Conservation (phyloP, 257 asterid genomes). For the Cinchona pubescens region DNA sequence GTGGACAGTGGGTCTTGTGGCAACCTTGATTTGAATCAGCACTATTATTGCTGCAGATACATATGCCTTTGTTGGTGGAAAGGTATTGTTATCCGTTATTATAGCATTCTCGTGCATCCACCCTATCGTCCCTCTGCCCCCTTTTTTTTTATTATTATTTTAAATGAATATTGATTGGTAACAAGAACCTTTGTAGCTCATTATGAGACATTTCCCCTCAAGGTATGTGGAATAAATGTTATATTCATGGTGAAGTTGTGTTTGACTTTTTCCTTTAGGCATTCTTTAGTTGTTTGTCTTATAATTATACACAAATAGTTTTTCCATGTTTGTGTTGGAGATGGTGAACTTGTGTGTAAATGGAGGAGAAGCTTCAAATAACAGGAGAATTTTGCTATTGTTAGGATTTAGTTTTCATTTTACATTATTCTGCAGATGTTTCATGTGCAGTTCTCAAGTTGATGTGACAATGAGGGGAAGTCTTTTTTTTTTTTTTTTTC, state of each 20-base stretch:
- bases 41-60: slow-evolving; percentile 98
- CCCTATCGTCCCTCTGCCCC: background rate
- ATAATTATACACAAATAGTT: background rate
- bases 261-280: background rate
- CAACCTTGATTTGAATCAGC: slow-evolving; percentile 81
- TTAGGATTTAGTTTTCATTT: too few relatives aligned
- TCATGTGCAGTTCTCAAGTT: background rate
- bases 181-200: background rate
- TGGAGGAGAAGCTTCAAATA: background rate
- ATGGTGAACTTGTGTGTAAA: background rate
- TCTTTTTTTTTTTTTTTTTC: background rate
- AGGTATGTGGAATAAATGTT: too few relatives aligned
- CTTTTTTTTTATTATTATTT: background rate
- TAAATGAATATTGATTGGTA: background rate
- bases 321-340: background rate
- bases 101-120: background rate
- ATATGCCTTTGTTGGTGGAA: slow-evolving; percentile 90
- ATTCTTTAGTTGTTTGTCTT: background rate
- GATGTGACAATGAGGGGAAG: slow-evolving; percentile 7
- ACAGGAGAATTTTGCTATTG: too few relatives aligned
- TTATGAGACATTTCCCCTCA: too few relatives aligned
- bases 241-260: too few relatives aligned
- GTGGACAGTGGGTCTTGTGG: slow-evolving; percentile 98
- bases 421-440: too few relatives aligned
- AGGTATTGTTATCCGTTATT: slow-evolving; percentile 39